Conservation (phyloP, 495 filamentous ascomycete genomes). For the Schizothecium vesticola region DNA sequence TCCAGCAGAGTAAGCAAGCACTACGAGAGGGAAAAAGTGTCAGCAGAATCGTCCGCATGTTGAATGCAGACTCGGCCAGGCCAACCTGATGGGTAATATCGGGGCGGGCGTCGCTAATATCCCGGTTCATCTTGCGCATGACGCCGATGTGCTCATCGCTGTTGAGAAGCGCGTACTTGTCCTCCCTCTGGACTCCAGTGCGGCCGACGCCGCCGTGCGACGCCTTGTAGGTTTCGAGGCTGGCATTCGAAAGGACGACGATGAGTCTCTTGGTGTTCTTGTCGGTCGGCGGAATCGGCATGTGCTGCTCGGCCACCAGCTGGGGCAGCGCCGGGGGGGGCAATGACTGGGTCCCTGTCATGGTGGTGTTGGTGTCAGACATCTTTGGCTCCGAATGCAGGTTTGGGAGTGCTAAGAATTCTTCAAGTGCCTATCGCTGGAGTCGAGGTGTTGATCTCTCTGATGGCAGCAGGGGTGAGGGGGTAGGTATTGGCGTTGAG, state of each 20-base stretch:
- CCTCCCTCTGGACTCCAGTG: constrained; percentile 64
- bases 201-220: constrained; percentile 60
- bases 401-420: background rate
- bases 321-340: constrained; percentile 86
- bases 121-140: constrained; percentile 98
- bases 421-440: constrained; percentile 2
- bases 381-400: constrained; percentile 1
- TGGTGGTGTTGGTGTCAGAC: constrained; percentile 21
- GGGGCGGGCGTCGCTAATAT: constrained; percentile 94
- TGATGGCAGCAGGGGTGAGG: background rate
- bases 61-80: constrained; percentile 30
- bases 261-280: constrained; percentile 87
- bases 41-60: constrained; percentile 34
- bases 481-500: background rate
- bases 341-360: constrained; percentile 75
- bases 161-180: constrained; percentile 94
- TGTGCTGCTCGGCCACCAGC: constrained; percentile 86
- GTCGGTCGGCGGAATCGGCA: constrained; percentile 75
- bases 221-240: constrained; percentile 92
- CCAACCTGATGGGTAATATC: constrained; percentile 98
- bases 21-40: constrained; percentile 42
- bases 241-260: constrained; percentile 94
- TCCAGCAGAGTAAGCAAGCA: constrained; percentile 96
- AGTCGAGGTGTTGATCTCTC: background rate
- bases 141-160: constrained; percentile 98